These are phyloP conservation scores for Phaeosphaeriaceae sp. DNA, from an alignment of 2,329 filamentous ascomycete species.

Conservation along the genomic window DNA sequence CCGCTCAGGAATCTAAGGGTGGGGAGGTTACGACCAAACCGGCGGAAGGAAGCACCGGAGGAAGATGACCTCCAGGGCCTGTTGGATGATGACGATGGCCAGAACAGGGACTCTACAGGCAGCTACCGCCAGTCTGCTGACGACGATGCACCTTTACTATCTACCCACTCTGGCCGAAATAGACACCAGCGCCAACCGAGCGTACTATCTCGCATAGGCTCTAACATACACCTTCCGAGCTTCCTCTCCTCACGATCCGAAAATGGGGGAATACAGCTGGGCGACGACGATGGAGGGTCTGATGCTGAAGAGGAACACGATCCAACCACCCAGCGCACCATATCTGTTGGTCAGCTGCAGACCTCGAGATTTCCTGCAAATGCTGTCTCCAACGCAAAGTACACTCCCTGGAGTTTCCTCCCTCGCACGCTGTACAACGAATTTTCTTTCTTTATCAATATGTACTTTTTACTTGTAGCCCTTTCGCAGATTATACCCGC, in stretches of 20 bases:
- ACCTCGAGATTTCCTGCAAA: constrained; percentile 83
- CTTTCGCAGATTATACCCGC: constrained; percentile 90
- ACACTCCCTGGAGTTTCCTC: constrained; percentile 92
- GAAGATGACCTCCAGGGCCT: constrained; percentile 71
- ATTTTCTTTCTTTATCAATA: constrained; percentile 99
- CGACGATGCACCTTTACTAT: constrained; percentile 78
- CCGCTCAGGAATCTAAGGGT: constrained; percentile 69
- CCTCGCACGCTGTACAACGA: constrained; percentile 97
- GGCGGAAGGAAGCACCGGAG: constrained; percentile 56
- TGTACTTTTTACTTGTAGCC: constrained; percentile 96
- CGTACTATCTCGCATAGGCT: constrained; percentile 56
- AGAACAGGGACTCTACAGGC: constrained; percentile 64
- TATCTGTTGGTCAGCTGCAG: constrained; percentile 78
- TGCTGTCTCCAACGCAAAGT: constrained; percentile 95
- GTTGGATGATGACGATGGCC: constrained; percentile 66
- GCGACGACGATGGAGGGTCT: constrained; percentile 41
- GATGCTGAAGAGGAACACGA: constrained; percentile 57
- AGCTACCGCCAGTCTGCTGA: constrained; percentile 62
- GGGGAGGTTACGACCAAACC: constrained; percentile 53
- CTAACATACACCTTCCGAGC: constrained; percentile 68
- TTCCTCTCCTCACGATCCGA: constrained; percentile 59
- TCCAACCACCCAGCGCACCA: constrained; percentile 73
- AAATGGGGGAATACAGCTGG: constrained; percentile 32
- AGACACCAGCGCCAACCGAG: constrained; percentile 33
- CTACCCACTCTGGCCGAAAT: constrained; percentile 42